Conservation (phyloP, 2,329 filamentous ascomycete genomes). For the Aspergillus sp. region DNA sequence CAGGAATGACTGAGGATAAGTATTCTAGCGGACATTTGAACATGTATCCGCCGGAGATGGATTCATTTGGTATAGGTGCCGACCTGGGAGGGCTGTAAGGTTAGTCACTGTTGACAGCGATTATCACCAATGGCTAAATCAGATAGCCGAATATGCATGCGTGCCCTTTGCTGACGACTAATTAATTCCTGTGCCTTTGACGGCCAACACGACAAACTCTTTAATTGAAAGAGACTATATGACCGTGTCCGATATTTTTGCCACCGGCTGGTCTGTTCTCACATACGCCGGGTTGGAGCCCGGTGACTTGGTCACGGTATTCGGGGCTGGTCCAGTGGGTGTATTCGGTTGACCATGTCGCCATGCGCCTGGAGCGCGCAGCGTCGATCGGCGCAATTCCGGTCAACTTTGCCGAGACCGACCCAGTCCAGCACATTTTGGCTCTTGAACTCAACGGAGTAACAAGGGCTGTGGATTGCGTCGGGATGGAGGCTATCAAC, state of each 20-base stretch:
- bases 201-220: neutral
- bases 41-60: no score
- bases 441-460: constrained; percentile 7
- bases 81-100: no score
- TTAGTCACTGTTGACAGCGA: no score
- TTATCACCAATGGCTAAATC: no score
- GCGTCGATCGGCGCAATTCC: constrained; percentile 53
- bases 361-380: constrained; percentile 54
- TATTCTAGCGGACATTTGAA: no score
- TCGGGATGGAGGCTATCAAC: constrained; percentile 6
- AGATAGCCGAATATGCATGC: neutral
- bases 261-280: constrained; percentile 36
- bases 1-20: no score
- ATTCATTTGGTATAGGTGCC: no score
- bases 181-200: neutral
- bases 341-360: constrained; percentile 58
- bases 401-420: constrained; percentile 57
- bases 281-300: constrained; percentile 33
- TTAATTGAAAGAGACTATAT: neutral
- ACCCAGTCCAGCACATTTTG: constrained; percentile 38
- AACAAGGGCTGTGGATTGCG: constrained; percentile 8
- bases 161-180: neutral
- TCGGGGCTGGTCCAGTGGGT: constrained; percentile 62
- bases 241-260: constrained; percentile 36
- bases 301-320: constrained; percentile 56